A percentile compares a stretch with the other conserved stretches of the same genome.
Evolutionary conservation across 2,329 filamentous ascomycete species (phyloP).

Genomic region (Colletotrichum euphorbiae): DNA sequence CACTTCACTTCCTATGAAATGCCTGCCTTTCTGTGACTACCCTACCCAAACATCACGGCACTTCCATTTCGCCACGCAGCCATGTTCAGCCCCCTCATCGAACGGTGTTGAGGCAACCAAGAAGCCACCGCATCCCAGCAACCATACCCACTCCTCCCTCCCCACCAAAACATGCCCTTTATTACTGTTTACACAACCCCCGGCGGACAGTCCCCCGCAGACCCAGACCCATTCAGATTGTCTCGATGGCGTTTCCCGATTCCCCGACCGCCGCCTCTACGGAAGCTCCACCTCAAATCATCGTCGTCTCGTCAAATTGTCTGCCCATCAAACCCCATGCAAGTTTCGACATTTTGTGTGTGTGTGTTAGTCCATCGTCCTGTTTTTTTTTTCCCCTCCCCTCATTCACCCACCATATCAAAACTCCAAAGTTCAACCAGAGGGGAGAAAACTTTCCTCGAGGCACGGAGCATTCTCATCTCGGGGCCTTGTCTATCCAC

Average conservation of each 20-base stretch:
- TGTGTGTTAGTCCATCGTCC: too few relatives aligned
- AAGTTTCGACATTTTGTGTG: too few relatives aligned
- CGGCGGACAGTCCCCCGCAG: background rate
- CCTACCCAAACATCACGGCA: background rate
- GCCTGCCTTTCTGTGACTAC: background rate
- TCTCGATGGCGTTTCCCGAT: background rate
- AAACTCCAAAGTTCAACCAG: background rate
- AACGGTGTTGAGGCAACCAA: too few relatives aligned
- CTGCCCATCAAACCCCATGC: too few relatives aligned
- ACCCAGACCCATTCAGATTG: background rate
- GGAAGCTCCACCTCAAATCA: background rate
- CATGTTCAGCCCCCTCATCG: too few relatives aligned
- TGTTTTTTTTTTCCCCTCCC: too few relatives aligned
- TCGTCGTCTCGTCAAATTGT: background rate
- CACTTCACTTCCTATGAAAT: background rate
- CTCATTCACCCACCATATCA: too few relatives aligned
- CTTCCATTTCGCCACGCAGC: too few relatives aligned
- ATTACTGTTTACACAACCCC: background rate
- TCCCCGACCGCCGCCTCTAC: background rate
- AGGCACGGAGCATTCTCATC: constrained; percentile 3
- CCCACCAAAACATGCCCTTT: background rate
- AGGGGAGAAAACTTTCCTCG: background rate
- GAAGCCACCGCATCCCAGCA: too few relatives aligned
- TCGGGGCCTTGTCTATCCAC: background rate
- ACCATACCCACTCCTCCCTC: background rate